Percentiles rank a stretch among this genome's conserved stretches.
phyloP scores from a whole-genome alignment of 768 basidiomycete species.

The Mycena polygramma region DNA sequence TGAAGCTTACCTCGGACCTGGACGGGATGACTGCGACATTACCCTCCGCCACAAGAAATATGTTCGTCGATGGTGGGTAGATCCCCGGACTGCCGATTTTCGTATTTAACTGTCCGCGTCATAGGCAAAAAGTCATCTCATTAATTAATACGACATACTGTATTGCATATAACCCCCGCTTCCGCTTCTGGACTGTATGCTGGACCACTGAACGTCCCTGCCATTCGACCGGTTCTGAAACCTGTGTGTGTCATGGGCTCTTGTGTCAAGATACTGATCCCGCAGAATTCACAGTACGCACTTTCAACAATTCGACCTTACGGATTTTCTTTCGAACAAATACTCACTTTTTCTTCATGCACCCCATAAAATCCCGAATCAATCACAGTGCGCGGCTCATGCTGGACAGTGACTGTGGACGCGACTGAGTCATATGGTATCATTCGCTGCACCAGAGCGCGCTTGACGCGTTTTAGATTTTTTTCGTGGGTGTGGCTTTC shows the following conservation, averaged over 20 bases:
- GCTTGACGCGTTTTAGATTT: not conserved
- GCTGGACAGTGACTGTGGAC: no score
- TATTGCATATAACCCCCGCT: constrained; percentile 20
- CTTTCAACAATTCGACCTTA: no score
- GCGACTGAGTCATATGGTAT: not conserved
- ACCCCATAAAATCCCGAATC: no score
- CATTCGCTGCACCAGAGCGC: not conserved
- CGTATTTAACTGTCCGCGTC: not conserved
- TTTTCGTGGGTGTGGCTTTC: not conserved
- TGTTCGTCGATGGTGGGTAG: constrained; percentile 90
- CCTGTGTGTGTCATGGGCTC: no score
- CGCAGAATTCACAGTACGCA: no score
- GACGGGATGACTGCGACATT: constrained; percentile 89
- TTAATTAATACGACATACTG: constrained; percentile 25
- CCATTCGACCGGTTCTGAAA: no score
- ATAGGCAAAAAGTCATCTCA: constrained; percentile 31
- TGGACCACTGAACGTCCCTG: no score
- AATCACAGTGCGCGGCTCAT: no score
- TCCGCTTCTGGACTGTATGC: not conserved
- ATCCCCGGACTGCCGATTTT: not conserved
- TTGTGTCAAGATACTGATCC: no score
- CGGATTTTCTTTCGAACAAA: no score
- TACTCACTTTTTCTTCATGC: no score
- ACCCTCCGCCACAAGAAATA: constrained; percentile 94
- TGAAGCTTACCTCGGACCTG: constrained; percentile 81